Evolutionary conservation across 2,329 filamentous ascomycete genomes (phyloP), one percentile per base, ranked within the genome.

Genomic region (Colletotrichum cereale): DNA sequence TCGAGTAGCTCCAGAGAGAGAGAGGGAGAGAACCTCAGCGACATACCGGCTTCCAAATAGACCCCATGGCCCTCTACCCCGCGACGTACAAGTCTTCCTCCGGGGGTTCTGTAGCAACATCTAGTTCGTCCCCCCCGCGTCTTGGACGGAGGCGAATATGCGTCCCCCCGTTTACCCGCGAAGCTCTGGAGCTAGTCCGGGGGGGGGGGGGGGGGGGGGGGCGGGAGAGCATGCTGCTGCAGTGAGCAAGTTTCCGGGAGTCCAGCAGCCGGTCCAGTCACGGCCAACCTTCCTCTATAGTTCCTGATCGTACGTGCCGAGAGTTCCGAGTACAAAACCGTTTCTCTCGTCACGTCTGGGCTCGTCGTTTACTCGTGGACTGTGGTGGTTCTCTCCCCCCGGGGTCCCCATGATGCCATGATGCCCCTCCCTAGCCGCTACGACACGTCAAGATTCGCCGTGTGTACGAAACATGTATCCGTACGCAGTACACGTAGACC

Each of bases 211-310:
- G 47, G 11, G 24, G n/a, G 21, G 42, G 11, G 26, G n/a, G n/a
- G n/a, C n/a, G n/a, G n/a, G n/a, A n/a, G 14, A 38, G n/a, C 34
- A 50, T 21, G 47, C n/a, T 47, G 21, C n/a, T n/a, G n/a, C 5
- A 60, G 61, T 63, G 61, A 63, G 61, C 61, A 63, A 63, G 47
- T 63, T 63, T 63, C 53, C 21, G 53, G 11, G 5, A n/a, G 44
- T 29, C 44, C 29, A 50, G n/a, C 31, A 12, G 14, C 21, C 38
- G 5, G 36, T 5, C 24, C 40, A 34, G 26, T 34, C 52, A 36
- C 21, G 21, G 11, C 1, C 58, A 50, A 50, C 14, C 31, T 62
- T 48, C 31, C 42, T 48, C 31, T 36, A 16, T 21, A 24, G 24
- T 24, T 18, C 48, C 29, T 7, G 2, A 11, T 26, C 44, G 40